Conservation (phyloP, 352 stramenopile genomes). For the Phytophthora meadii region DNA sequence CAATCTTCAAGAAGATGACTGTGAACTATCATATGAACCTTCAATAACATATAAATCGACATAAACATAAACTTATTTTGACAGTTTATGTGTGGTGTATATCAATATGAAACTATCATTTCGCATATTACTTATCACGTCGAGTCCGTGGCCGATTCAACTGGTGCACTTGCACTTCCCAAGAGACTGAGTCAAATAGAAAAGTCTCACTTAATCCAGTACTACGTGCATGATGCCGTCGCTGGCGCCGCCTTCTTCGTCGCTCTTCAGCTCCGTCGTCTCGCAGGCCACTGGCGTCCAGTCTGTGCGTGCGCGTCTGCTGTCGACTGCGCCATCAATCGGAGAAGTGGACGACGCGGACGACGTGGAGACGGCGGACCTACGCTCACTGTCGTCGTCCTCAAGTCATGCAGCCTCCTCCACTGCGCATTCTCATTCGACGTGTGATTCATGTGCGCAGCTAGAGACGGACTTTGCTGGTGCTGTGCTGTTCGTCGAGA, state of each 20-base stretch:
- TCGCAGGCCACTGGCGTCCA: constrained; percentile 55
- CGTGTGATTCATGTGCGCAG: constrained; percentile 58
- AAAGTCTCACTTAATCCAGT: neutral
- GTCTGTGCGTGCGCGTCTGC: constrained; percentile 48
- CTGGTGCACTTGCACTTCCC: constrained; percentile 1
- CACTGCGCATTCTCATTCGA: constrained; percentile 37
- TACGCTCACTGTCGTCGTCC: constrained; percentile 44
- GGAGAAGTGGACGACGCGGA: constrained; percentile 41
- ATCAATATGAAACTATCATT: neutral
- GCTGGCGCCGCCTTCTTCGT: constrained; percentile 40
- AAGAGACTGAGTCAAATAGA: neutral
- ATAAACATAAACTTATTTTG: too few species aligned
- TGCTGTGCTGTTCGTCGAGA: constrained; percentile 82
- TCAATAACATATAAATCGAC: too few species aligned
- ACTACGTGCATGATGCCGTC: constrained; percentile 39
- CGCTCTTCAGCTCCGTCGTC: constrained; percentile 50
- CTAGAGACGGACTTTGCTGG: constrained; percentile 78
- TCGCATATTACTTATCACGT: neutral
- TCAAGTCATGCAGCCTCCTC: constrained; percentile 22
- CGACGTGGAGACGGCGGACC: constrained; percentile 46
- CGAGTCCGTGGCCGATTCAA: neutral
- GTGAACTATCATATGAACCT: constrained; percentile 1
- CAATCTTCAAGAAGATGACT: constrained; percentile 3
- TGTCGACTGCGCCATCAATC: constrained; percentile 37
- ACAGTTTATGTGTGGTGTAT: neutral